phyloP scores from a whole-genome alignment of 169 alveolate species.

The Cryptosporidium parvum region DNA sequence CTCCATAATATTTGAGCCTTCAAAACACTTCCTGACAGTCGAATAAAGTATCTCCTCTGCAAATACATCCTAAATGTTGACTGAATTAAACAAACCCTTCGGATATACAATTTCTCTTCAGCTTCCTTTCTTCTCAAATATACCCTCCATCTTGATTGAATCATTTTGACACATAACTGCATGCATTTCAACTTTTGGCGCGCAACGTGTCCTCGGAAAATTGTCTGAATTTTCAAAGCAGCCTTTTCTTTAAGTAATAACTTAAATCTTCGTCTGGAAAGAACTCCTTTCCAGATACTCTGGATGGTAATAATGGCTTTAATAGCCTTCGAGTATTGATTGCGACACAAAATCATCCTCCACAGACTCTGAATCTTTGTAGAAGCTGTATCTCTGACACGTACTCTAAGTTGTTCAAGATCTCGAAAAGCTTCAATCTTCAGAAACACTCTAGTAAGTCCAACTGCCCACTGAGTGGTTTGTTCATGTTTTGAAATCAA shows the following conservation, averaged over 20 bases:
- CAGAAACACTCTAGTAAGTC: constrained; percentile 45
- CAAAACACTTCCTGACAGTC: constrained; percentile 78
- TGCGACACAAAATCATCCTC: constrained; percentile 36
- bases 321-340: neutral
- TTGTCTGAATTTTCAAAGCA: constrained; percentile 47
- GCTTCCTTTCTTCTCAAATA: constrained; percentile 26
- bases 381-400: constrained; percentile 75
- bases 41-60: constrained; percentile 77
- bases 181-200: constrained; percentile 26
- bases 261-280: constrained; percentile 28
- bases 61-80: constrained; percentile 81
- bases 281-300: constrained; percentile 57
- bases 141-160: constrained; percentile 58
- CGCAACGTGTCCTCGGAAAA: constrained; percentile 43
- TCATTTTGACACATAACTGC: constrained; percentile 37
- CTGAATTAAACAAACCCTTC: constrained; percentile 84
- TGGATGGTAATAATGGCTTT: constrained; percentile 26
- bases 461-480: constrained; percentile 44
- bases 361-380: constrained; percentile 78
- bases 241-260: constrained; percentile 38
- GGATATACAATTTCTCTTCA: constrained; percentile 70
- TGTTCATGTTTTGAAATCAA: neutral
- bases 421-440: constrained; percentile 45
- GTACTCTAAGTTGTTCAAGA: constrained; percentile 49
- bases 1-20: constrained; percentile 85